Base-by-base conservation (phyloP, 108 stramenopile species). In the Fistulifera solaris region DNA sequence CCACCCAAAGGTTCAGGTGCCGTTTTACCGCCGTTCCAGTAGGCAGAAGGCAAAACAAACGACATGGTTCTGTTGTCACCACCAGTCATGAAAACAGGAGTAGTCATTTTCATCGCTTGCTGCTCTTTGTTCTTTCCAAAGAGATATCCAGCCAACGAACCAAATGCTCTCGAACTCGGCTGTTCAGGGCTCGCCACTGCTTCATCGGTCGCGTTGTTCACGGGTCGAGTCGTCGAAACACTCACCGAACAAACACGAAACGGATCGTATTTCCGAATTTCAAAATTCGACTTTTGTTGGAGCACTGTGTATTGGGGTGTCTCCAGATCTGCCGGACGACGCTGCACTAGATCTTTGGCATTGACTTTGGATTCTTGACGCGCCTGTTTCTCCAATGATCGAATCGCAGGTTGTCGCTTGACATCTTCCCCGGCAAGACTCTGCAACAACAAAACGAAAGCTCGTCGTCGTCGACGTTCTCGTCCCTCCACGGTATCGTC, bases 101-200 rank as follows among this genome's bases (percentile, higher is more conserved):
- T 94, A 1, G 96, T 97, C 94, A 95, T 95, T 50, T 88, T 87
- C 91, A 96, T 94, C 12, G 89, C 66, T 16, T 39, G 62, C 23
- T 81, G 62, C 27, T 76, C 59, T 45, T 76, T 48, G 66, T 95
- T 97, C 57, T 89, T 88, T n/a, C 96, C 96, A 62, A 97, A 94
- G 13, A 97, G 59, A 59, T 97, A 97, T 11, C 92, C 93, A 10
- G 94, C 96, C 21, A 97, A 52, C 23, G 89, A 86, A 23, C 88
- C 89, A 68, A 95, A 97, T 0, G 78, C 78, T 11, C 72, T 59
- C 2, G 86, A 76, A 5, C 89, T 84, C 0, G 55, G 60, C 19
- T 85, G 14, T 52, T 85, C 73, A 3, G 85, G 89, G 3, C 71
- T 61, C 10, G 67, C 60, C 10, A 90, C 43, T 52, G 80, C 80